Evolutionary conservation across 495 filamentous ascomycete species (phyloP).

Genomic region (Podospora pseudoanserina): DNA sequence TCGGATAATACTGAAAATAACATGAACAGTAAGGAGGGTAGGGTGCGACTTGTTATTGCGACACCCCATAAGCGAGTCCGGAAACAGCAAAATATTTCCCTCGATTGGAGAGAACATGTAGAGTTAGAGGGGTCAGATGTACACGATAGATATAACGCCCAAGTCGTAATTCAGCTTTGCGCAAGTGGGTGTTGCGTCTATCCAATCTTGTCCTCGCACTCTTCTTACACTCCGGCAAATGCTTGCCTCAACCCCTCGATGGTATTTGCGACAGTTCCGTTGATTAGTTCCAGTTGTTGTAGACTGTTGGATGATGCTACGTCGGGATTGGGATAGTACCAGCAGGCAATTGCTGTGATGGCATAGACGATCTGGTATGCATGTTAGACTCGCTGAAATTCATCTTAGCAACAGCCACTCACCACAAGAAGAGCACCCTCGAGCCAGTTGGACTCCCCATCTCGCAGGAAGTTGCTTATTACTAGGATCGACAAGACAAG

Average conservation of each 20-base stretch:
- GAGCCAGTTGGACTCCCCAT: conserved; percentile 71
- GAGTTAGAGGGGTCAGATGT: too few relatives aligned
- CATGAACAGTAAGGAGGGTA: too few relatives aligned
- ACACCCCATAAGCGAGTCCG: too few relatives aligned
- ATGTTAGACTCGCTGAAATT: background rate
- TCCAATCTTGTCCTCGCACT: background rate
- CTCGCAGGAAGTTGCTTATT: conserved; percentile 71
- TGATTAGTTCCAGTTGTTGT: background rate
- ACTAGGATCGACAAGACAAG: conserved; percentile 80
- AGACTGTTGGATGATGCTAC: conserved; percentile 17
- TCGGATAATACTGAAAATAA: too few relatives aligned
- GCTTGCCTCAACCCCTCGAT: too few relatives aligned
- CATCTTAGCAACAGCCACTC: background rate
- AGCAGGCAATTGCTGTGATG: conserved; percentile 57
- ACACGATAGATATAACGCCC: too few relatives aligned
- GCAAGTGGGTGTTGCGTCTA: background rate
- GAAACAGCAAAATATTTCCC: too few relatives aligned
- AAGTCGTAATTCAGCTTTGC: too few relatives aligned
- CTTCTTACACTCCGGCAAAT: too few relatives aligned
- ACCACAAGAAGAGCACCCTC: conserved; percentile 68
- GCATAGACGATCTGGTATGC: conserved; percentile 49
- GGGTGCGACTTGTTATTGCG: too few relatives aligned
- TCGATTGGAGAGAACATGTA: too few relatives aligned
- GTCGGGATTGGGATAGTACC: conserved; percentile 55
- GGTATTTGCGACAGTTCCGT: too few relatives aligned